A percentile compares a stretch with the other conserved stretches of the same genome.
Conservation (phyloP, 164 flowering plant species). For the Macadamia tetraphylla region DNA sequence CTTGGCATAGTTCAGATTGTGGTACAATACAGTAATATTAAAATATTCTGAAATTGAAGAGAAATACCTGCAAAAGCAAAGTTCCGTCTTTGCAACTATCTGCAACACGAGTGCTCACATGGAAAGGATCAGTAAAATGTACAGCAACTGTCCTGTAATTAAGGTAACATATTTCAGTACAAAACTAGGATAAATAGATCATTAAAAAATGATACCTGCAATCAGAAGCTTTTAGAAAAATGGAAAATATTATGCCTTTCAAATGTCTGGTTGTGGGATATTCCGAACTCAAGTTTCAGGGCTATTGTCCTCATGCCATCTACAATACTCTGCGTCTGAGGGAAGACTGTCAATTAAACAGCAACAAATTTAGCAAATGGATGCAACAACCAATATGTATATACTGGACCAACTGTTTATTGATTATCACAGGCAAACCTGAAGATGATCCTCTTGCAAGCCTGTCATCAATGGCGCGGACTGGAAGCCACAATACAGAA, state of each 20-base stretch:
- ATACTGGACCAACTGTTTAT: constrained; percentile 4
- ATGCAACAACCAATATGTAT: constrained; percentile 7
- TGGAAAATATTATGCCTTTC: constrained; percentile 49
- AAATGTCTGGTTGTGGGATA: constrained; percentile 81
- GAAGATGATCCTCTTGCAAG: constrained; percentile 71
- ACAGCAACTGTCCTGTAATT: constrained; percentile 80
- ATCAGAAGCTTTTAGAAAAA: constrained; percentile 6
- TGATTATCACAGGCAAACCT: constrained; percentile 32
- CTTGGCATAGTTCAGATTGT: not conserved
- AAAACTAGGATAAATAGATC: not conserved
- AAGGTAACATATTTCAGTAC: constrained; percentile 4
- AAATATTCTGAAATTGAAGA: not conserved
- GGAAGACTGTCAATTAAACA: constrained; percentile 34
- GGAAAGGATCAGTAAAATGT: constrained; percentile 94
- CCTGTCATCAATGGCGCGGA: constrained; percentile 59
- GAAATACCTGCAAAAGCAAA: constrained; percentile 76
- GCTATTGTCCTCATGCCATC: constrained; percentile 97
- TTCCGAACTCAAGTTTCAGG: constrained; percentile 89
- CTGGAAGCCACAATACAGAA: constrained; percentile 86
- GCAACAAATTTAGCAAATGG: constrained; percentile 6
- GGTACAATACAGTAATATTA: not conserved
- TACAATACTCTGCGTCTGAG: constrained; percentile 63
- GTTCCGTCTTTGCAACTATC: constrained; percentile 82
- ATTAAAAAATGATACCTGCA: constrained; percentile 1
- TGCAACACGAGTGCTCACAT: constrained; percentile 70